Conservation (phyloP, 176 grass and related monocot species). For the Metroxylon sagu region DNA sequence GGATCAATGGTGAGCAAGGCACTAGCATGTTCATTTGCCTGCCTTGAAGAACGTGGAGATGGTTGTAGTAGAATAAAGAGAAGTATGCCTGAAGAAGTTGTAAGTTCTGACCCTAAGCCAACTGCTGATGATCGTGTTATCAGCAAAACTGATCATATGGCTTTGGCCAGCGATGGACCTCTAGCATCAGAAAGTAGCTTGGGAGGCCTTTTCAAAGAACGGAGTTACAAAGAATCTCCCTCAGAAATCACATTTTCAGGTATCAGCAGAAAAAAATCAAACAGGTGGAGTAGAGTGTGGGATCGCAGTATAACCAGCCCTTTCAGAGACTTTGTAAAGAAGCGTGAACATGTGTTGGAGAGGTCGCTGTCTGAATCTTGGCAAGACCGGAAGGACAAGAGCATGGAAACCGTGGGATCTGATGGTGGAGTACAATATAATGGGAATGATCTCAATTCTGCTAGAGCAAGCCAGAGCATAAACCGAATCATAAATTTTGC, state of each 20-base stretch:
- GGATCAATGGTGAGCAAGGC: conserved; percentile 71
- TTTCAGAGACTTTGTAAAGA: conserved; percentile 55
- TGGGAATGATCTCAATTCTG: conserved; percentile 10
- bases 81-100: conserved; percentile 30
- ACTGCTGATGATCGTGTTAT: not conserved
- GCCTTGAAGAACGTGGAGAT: conserved; percentile 55
- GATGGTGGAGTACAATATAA: conserved; percentile 17
- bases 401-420: conserved; percentile 27
- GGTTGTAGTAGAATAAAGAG: conserved; percentile 2
- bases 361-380: conserved; percentile 66
- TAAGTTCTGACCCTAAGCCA: conserved; percentile 3
- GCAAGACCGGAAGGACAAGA: conserved; percentile 41
- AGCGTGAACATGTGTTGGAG: conserved; percentile 53
- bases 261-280: conserved; percentile 39
- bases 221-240: not conserved
- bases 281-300: conserved; percentile 66
- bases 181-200: conserved; percentile 4
- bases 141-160: conserved; percentile 10
- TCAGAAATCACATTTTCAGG: conserved; percentile 17
- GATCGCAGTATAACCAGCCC: conserved; percentile 63
- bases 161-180: not conserved
- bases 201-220: conserved; percentile 15
- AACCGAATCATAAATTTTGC: conserved; percentile 23
- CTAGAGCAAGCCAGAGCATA: conserved; percentile 24
- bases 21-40: conserved; percentile 64